These are phyloP conservation scores for Paramecium caudatum DNA, from an alignment of 73 alveolate genomes.

Conservation along the genomic window DNA sequence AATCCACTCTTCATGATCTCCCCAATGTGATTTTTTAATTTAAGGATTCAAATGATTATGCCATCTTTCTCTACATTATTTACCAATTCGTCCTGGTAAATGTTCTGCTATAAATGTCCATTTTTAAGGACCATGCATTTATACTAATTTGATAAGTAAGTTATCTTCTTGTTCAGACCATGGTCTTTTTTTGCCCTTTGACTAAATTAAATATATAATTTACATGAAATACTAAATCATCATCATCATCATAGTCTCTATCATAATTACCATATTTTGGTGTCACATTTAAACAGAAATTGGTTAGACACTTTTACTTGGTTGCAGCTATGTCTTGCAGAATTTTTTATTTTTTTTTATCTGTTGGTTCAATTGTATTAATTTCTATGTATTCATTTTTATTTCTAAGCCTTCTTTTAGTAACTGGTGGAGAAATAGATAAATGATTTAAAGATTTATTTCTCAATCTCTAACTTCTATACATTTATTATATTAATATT, in stretches of 20 bases:
- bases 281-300: constrained; percentile 43
- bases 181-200: constrained; percentile 90
- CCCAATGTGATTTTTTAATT: constrained; percentile 96
- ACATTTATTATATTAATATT: constrained; percentile 21
- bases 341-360: constrained; percentile 48
- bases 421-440: constrained; percentile 65
- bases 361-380: constrained; percentile 61
- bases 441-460: constrained; percentile 44
- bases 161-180: constrained; percentile 99
- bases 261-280: constrained; percentile 66
- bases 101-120: constrained; percentile 97
- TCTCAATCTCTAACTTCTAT: constrained; percentile 66
- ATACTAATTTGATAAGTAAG: constrained; percentile 92
- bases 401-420: constrained; percentile 46
- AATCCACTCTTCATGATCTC: constrained; percentile 98
- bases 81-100: constrained; percentile 97
- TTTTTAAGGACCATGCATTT: constrained; percentile 97
- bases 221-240: constrained; percentile 57
- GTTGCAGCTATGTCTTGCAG: constrained; percentile 62
- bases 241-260: constrained; percentile 65
- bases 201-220: background rate
- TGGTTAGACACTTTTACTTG: constrained; percentile 46
- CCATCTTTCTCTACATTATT: constrained; percentile 99
- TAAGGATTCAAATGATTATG: constrained; percentile 98
- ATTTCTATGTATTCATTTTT: constrained; percentile 42